Base-by-base conservation (phyloP, 768 basidiomycete species). In the Lepiota venenata region DNA sequence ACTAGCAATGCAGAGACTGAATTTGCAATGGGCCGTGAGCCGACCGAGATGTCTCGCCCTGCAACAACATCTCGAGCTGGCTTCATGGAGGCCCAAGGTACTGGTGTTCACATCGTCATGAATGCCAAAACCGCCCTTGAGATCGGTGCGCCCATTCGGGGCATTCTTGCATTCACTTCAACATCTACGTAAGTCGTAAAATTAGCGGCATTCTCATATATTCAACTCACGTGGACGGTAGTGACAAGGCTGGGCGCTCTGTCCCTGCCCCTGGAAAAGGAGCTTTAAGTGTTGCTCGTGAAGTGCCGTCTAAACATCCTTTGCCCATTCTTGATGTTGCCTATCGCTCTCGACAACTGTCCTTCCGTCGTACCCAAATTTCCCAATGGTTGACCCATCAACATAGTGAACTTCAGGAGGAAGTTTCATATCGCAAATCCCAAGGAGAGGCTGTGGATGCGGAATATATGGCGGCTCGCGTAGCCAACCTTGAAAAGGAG, bases 21-120 rank as follows among this genome's bases (percentile, higher is more conserved):
- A 70, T 91, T 98, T 65, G 96, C 95, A 3, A 97, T 97, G 90
- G 97, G 97, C 57, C 94, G 97, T 61, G 97, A 99, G 71, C 95
- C 97, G 5, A 93, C 91, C 37, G 97, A 99, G 71, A 95, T 98
- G 90, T 99, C 97, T 43, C 88, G 97, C 55, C 97, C 97, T 14
- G 89, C 96, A 9, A 98, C 96, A 1, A 91, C 88, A 9, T 98
- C 96, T 60, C 92, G 97, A 67, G 82, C 94, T 64, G 97, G 97
- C 60, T 95, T 95, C 74, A 95, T 98, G 96, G 97, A 99, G 70
- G 82, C 92, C 18, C 92, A 70, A 60, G 97, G 97, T 50, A 90
- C 91, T 58, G 97, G 97, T 73, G 91, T 98, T 18, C 96, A 98
- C 63, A 87, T 99, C 50, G 80, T 98, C 58, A 99, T 99, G 97